Conservation (phyloP, 805 yeast genomes). For the Cyberlindnera lachancei region DNA sequence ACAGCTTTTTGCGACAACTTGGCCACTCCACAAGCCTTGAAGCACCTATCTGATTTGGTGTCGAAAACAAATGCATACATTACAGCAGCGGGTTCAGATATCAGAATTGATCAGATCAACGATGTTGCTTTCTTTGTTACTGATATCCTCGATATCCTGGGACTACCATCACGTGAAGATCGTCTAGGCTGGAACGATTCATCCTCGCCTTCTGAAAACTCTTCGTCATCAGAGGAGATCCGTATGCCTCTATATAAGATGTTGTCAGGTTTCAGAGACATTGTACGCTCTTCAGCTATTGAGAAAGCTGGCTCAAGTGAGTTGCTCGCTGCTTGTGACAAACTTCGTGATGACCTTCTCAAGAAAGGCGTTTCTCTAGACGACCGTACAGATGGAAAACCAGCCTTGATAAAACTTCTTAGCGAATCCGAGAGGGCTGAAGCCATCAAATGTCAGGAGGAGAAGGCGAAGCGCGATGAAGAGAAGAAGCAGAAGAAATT, state of each 20-base stretch:
- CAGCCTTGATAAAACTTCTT: conserved; percentile 81
- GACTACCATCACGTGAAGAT: conserved; percentile 67
- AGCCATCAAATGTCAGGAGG: conserved; percentile 46
- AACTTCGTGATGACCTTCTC: conserved; percentile 62
- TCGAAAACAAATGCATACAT: conserved; percentile 69
- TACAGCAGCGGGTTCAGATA: conserved; percentile 38
- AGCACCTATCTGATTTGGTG: conserved; percentile 59
- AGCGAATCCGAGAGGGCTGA: conserved; percentile 62
- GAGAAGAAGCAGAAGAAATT: conserved; percentile 53
- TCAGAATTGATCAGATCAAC: conserved; percentile 58
- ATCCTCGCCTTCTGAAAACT: conserved; percentile 15
- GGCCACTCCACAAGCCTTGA: conserved; percentile 68
- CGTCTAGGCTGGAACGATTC: conserved; percentile 72
- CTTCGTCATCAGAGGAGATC: conserved; percentile 48
- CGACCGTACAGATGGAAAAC: conserved; percentile 70
- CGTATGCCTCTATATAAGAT: conserved; percentile 76
- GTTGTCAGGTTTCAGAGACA: conserved; percentile 74
- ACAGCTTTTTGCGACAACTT: conserved; percentile 84
- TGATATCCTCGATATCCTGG: conserved; percentile 61
- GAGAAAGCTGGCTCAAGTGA: conserved; percentile 40
- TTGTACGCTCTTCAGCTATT: conserved; percentile 69
- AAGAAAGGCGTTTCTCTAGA: conserved; percentile 78
- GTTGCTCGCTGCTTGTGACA: conserved; percentile 66
- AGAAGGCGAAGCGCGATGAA: conserved; percentile 45
- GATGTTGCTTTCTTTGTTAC: conserved; percentile 65